These are phyloP conservation scores for Rubia balearica DNA, from an alignment of 305 asterid species.

Conservation along the genomic window DNA sequence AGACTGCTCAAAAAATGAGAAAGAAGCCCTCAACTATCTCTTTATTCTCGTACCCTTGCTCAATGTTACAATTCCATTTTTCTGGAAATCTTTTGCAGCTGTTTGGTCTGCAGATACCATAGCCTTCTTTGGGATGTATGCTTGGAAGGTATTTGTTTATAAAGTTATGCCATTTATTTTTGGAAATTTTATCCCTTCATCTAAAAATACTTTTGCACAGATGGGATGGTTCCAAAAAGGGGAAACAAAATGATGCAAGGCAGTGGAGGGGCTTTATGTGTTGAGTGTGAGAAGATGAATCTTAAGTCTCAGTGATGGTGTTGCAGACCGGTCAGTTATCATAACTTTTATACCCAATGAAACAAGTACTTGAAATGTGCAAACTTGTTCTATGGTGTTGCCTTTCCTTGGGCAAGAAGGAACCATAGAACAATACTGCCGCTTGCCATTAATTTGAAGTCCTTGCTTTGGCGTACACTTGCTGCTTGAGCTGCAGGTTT, in stretches of 20 bases:
- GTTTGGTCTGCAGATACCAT: slow-evolving; percentile 87
- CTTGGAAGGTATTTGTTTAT: slow-evolving; percentile 70
- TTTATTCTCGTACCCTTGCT: slow-evolving; percentile 72
- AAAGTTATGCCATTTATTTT: background rate
- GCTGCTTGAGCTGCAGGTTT: background rate
- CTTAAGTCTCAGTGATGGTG: slow-evolving; percentile 17
- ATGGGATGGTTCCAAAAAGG: slow-evolving; percentile 53
- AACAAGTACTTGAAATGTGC: slow-evolving; percentile 12
- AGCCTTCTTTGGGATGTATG: slow-evolving; percentile 82
- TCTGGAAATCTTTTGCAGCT: slow-evolving; percentile 82
- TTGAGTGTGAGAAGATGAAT: slow-evolving; percentile 12
- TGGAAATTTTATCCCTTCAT: background rate
- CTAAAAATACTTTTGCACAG: slow-evolving; percentile 27
- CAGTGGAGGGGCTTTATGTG: slow-evolving; percentile 17
- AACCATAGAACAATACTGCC: background rate
- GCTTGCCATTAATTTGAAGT: slow-evolving; percentile 14
- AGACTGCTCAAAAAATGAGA: slow-evolving; percentile 95
- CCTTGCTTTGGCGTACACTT: background rate
- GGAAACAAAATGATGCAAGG: slow-evolving; percentile 26
- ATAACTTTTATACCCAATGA: slow-evolving; percentile 8
- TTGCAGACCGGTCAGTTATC: slow-evolving; percentile 17
- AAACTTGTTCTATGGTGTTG: slow-evolving; percentile 2
- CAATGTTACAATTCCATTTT: slow-evolving; percentile 72
- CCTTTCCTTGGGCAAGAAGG: slow-evolving; percentile 10
- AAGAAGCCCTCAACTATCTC: slow-evolving; percentile 92